Evolutionary conservation across 2,329 filamentous ascomycete species (phyloP).

Genomic region (Pseudogymnoascus sp.): DNA sequence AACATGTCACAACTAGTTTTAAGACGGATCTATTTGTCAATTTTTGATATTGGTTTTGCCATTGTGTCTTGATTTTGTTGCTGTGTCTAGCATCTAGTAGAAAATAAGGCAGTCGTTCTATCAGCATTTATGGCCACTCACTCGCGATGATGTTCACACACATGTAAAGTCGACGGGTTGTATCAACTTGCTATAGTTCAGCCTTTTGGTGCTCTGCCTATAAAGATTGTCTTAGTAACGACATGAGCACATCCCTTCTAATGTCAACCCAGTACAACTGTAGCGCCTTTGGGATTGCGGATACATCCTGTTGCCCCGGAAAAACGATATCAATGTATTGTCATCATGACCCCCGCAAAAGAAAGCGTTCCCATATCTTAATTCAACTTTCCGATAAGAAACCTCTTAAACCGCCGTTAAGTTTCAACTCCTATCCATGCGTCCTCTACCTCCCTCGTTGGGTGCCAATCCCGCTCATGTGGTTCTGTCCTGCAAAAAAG

Average conservation of each 20-base stretch:
- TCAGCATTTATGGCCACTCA: not conserved
- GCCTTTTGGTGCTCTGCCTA: not conserved
- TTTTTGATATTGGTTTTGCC: not conserved
- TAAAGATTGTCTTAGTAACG: not conserved
- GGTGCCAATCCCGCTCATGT: not conserved
- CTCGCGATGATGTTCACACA: not conserved
- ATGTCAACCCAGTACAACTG: not conserved
- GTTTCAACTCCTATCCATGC: not conserved
- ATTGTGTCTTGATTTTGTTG: not conserved
- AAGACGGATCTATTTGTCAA: not conserved
- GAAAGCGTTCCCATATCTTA: not conserved
- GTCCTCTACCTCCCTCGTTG: not conserved
- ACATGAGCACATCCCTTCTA: not conserved
- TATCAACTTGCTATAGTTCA: not conserved
- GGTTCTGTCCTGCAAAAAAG: not conserved
- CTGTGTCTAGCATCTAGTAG: too few relatives aligned
- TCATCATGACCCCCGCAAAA: not conserved
- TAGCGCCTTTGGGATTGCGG: not conserved
- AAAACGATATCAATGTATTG: too few relatives aligned
- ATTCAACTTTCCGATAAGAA: too few relatives aligned
- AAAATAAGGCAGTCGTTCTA: not conserved
- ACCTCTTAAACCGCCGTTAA: not conserved
- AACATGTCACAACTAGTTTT: not conserved
- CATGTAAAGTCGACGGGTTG: not conserved
- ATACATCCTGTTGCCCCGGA: not conserved